Base-by-base conservation (phyloP, 495 filamentous ascomycete species). In the Lepraria neglecta region DNA sequence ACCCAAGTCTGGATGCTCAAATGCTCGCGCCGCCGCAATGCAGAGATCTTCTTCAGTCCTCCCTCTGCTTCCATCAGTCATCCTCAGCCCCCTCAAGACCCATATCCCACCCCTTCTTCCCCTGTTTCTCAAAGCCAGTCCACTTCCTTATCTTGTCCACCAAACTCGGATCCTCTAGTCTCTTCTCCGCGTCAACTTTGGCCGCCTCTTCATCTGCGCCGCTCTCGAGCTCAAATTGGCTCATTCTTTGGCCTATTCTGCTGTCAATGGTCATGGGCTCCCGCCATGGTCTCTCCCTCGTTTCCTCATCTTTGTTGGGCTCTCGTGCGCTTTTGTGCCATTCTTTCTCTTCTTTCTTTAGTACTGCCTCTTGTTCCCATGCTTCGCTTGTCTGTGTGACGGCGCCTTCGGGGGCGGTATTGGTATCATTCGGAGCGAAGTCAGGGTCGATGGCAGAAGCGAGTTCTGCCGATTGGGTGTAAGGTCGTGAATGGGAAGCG, bases 241-340 rank as follows among this genome's bases (percentile, higher is more conserved):
- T 82, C 95, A 98, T 96, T 43, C 91, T 84, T 64, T 74, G 78
- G 15, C 82, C 82, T 61, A 98, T 87, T 27, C 94, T 82, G 11
- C 78, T 74, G 69, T 98, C 94, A 5, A 96, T 70, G 3, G 89
- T 85, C 15, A 97, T 74, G 19, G 85, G 82, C 59, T 89, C 86
- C 4, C 88, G 72, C 88, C 88, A 96, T 27, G 88, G 85, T 65
- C 83, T 80, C 72, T 86, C 88, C 17, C 42, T 64, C 15, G 38
- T 31, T 21, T 62, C 59, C 21, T 50, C 61, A 24, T 68, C 67
- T 12, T 60, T 44, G 19, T 64, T 60, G 3, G n/a, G 10, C 50
- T 65, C 65, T 69, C 70, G 57, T 7, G 86, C 84, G 3, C 78
- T 80, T 72, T 96, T 97, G 66, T 86, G 81, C 94, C 95, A 97